phyloP scores from a whole-genome alignment of 1,284 basidiomycete species.

The Ceratobasidium theobromae region DNA sequence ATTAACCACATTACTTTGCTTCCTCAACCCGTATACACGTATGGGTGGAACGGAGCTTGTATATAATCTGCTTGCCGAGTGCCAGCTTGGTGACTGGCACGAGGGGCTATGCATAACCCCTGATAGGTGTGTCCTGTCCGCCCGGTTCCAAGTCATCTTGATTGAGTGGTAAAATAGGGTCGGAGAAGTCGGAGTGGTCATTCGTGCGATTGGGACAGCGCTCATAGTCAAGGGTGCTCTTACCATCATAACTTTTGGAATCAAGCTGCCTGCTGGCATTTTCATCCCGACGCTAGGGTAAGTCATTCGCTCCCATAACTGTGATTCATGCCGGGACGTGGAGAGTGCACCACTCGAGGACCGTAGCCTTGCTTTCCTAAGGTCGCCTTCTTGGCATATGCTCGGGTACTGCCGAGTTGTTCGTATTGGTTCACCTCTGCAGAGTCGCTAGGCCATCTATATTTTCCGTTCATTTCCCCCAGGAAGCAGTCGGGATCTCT shows the following conservation, averaged over 20 bases:
- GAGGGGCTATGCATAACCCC: constrained; percentile 70
- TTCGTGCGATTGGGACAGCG: constrained; percentile 68
- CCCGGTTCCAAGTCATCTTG: not conserved
- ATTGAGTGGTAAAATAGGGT: constrained; percentile 50
- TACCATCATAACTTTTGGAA: constrained; percentile 92
- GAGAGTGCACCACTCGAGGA: too few relatives aligned
- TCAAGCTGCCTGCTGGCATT: constrained; percentile 92
- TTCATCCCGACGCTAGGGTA: constrained; percentile 89
- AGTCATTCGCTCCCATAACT: not conserved
- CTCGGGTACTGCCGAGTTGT: too few relatives aligned
- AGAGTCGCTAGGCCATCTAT: not conserved
- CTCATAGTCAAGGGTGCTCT: constrained; percentile 80
- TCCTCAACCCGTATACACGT: constrained; percentile 86
- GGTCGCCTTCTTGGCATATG: too few relatives aligned
- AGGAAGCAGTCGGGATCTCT: not conserved
- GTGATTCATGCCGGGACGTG: not conserved
- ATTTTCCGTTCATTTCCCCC: too few relatives aligned
- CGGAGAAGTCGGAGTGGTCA: constrained; percentile 62
- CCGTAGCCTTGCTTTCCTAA: too few relatives aligned
- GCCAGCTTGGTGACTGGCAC: constrained; percentile 59
- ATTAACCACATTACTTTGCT: constrained; percentile 74
- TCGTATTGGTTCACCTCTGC: too few relatives aligned
- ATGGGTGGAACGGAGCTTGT: constrained; percentile 97
- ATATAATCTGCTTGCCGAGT: constrained; percentile 88
- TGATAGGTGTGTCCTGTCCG: constrained; percentile 40